phyloP scores from a whole-genome alignment of 345 rosid species.

The Brassica carinata region DNA sequence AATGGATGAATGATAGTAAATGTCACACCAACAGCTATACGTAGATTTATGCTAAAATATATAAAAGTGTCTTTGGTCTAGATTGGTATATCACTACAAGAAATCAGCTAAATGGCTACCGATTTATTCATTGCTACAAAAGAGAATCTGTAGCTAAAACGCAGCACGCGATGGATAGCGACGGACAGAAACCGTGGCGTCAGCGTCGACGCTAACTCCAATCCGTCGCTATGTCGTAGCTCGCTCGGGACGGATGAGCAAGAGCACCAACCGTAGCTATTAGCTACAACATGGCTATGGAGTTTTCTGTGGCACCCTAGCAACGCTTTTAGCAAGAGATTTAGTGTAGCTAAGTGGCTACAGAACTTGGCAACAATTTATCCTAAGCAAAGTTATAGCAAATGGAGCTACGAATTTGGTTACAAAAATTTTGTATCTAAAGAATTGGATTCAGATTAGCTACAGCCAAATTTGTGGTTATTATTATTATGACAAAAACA shows the following conservation, averaged over 20 bases:
- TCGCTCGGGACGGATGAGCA: background rate
- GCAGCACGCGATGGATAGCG: background rate
- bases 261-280: background rate
- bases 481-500: too few relatives aligned
- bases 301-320: background rate
- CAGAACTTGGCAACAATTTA: background rate
- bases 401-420: background rate
- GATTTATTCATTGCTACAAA: background rate
- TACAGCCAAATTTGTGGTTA: too few relatives aligned
- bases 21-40: too few relatives aligned
- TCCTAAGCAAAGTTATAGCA: background rate
- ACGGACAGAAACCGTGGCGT: background rate
- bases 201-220: background rate
- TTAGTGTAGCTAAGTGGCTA: background rate
- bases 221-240: background rate
- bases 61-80: too few relatives aligned
- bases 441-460: background rate
- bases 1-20: too few relatives aligned
- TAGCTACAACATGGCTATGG: background rate
- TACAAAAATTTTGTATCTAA: background rate
- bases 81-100: background rate
- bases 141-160: background rate
- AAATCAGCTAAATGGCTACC: background rate
- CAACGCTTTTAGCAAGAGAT: background rate
- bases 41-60: too few relatives aligned